Conservation (phyloP, 1,284 basidiomycete species). For the Ceratobasidium sp. region DNA sequence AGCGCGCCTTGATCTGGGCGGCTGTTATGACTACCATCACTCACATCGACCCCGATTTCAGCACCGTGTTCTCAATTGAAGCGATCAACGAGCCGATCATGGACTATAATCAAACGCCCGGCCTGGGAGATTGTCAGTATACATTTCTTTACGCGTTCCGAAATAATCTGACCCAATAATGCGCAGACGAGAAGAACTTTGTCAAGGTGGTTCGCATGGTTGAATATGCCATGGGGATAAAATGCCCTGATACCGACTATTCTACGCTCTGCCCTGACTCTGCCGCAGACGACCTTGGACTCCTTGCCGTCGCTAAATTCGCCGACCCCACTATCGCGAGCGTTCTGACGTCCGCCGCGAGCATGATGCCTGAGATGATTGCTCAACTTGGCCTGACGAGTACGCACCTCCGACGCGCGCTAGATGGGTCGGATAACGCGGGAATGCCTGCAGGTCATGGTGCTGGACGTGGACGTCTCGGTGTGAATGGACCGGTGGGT, state of each 20-base stretch:
- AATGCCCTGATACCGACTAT: constrained; percentile 50
- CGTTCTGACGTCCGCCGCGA: constrained; percentile 65
- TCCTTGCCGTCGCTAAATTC: constrained; percentile 56
- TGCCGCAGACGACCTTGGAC: constrained; percentile 52
- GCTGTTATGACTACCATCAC: constrained; percentile 79
- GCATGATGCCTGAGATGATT: constrained; percentile 65
- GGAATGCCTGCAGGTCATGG: constrained; percentile 2
- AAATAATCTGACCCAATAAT: background rate
- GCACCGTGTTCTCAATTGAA: constrained; percentile 75
- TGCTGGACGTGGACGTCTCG: constrained; percentile 12
- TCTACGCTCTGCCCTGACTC: constrained; percentile 61
- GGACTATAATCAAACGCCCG: constrained; percentile 74
- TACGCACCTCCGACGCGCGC: constrained; percentile 51
- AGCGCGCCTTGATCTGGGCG: constrained; percentile 80
- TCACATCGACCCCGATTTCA: constrained; percentile 76
- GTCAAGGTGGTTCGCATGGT: constrained; percentile 74
- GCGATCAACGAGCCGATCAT: constrained; percentile 82
- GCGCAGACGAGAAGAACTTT: constrained; percentile 76
- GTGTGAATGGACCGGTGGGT: constrained; percentile 66
- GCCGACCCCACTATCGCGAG: constrained; percentile 62
- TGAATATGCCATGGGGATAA: constrained; percentile 72
- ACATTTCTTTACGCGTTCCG: background rate
- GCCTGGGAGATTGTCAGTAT: constrained; percentile 72
- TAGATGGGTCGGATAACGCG: background rate
- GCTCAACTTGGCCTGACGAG: constrained; percentile 57